phyloP scores from a whole-genome alignment of 768 basidiomycete species.

The Sarcomyxa edulis region DNA sequence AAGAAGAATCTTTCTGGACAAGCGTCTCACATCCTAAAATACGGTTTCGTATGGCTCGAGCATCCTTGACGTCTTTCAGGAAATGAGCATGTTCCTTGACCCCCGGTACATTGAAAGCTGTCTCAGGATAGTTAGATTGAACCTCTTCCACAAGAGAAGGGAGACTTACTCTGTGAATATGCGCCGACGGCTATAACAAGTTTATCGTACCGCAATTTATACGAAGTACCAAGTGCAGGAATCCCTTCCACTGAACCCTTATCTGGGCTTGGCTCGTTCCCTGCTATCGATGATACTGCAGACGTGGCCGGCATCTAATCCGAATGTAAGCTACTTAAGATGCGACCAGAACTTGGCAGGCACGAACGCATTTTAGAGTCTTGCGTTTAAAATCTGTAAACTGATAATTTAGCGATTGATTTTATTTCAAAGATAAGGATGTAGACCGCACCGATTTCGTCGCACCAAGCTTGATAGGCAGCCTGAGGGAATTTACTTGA shows the following conservation, averaged over 20 bases:
- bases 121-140: constrained; percentile 3
- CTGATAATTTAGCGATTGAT: too few relatives aligned
- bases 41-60: constrained; percentile 62
- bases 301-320: constrained; percentile 60
- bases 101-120: constrained; percentile 68
- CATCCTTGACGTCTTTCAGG: constrained; percentile 75
- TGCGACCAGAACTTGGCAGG: not conserved
- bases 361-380: constrained; percentile 51
- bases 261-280: too few relatives aligned
- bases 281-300: constrained; percentile 29
- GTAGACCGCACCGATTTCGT: constrained; percentile 48
- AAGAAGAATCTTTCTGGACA: constrained; percentile 1
- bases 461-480: constrained; percentile 74
- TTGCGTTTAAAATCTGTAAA: constrained; percentile 54
- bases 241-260: constrained; percentile 9
- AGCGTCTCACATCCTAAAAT: constrained; percentile 61
- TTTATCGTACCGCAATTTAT: constrained; percentile 69
- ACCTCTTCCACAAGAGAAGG: not conserved
- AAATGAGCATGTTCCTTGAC: constrained; percentile 82
- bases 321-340: not conserved
- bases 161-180: constrained; percentile 68
- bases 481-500: constrained; percentile 27
- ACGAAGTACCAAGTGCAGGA: constrained; percentile 29
- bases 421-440: not conserved
- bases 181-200: constrained; percentile 83